These are phyloP conservation scores for Penicillium odoratum DNA, from an alignment of 495 filamentous ascomycete genomes.

Conservation along the genomic window DNA sequence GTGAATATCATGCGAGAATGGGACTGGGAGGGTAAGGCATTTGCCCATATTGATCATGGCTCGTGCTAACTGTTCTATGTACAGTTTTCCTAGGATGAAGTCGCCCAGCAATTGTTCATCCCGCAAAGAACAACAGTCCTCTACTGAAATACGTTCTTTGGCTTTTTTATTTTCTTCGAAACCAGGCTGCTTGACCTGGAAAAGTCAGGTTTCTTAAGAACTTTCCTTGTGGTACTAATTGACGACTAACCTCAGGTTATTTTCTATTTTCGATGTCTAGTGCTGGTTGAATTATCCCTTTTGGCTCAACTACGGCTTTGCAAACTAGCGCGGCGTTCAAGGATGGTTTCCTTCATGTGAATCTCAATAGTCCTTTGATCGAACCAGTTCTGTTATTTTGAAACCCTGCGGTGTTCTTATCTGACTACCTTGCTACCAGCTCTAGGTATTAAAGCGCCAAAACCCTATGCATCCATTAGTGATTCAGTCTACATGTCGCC, in stretches of 20 bases:
- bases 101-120: neutral
- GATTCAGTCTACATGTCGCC: too few relatives aligned
- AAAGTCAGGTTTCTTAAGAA: constrained; percentile 7
- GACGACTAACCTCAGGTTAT: constrained; percentile 12
- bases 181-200: neutral
- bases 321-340: constrained; percentile 17
- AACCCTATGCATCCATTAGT: neutral
- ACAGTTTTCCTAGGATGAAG: constrained; percentile 19
- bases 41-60: neutral
- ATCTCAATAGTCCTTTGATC: constrained; percentile 14
- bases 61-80: neutral
- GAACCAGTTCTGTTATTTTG: constrained; percentile 4
- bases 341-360: constrained; percentile 8
- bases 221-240: constrained; percentile 9
- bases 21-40: constrained; percentile 70
- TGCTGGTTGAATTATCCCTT: constrained; percentile 13
- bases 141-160: too few relatives aligned
- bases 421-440: constrained; percentile 11
- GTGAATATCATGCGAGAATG: constrained; percentile 77
- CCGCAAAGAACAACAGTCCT: too few relatives aligned
- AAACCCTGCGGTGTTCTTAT: constrained; percentile 5
- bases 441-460: constrained; percentile 16
- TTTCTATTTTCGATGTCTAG: neutral
- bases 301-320: neutral
- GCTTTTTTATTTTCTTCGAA: neutral